Evolutionary conservation across 306 rosid species (phyloP).

Genomic region (Pterocarpus macrocarpus): DNA sequence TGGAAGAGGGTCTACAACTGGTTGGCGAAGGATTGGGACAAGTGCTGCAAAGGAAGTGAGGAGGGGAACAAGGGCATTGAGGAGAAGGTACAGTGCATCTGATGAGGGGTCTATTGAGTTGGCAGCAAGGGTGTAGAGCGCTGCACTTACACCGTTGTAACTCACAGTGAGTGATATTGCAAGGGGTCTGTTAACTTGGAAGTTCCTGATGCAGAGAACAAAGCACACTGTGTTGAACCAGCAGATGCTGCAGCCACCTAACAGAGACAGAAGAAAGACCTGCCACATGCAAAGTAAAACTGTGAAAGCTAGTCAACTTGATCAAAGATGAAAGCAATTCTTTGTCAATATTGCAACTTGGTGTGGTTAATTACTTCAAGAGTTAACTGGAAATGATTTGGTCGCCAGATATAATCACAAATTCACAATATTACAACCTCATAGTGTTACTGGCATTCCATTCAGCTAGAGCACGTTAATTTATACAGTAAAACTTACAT

Average conservation of each 20-base stretch:
- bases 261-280: slow-evolving; percentile 81
- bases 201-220: slow-evolving; percentile 88
- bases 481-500: not conserved
- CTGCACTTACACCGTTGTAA: slow-evolving; percentile 97
- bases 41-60: slow-evolving; percentile 72
- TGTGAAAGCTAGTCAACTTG: slow-evolving; percentile 30
- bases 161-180: slow-evolving; percentile 93
- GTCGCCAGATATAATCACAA: not conserved
- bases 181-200: slow-evolving; percentile 80
- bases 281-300: slow-evolving; percentile 47
- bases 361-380: not conserved
- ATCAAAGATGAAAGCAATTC: slow-evolving; percentile 18
- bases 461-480: too few species aligned
- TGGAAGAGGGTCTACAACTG: slow-evolving; percentile 70
- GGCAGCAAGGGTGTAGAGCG: slow-evolving; percentile 88
- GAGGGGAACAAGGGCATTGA: slow-evolving; percentile 83
- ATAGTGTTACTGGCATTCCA: too few species aligned
- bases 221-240: slow-evolving; percentile 99
- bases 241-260: slow-evolving; percentile 94
- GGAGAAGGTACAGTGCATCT: slow-evolving; percentile 60
- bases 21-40: slow-evolving; percentile 83
- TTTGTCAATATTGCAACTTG: not conserved
- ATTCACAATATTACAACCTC: not conserved
- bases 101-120: slow-evolving; percentile 78
- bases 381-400: slow-evolving; percentile 1